Evolutionary conservation across 306 rosid genomes (phyloP), one percentile per base, ranked within the genome.

Genomic region (Bauhinia variegata): DNA sequence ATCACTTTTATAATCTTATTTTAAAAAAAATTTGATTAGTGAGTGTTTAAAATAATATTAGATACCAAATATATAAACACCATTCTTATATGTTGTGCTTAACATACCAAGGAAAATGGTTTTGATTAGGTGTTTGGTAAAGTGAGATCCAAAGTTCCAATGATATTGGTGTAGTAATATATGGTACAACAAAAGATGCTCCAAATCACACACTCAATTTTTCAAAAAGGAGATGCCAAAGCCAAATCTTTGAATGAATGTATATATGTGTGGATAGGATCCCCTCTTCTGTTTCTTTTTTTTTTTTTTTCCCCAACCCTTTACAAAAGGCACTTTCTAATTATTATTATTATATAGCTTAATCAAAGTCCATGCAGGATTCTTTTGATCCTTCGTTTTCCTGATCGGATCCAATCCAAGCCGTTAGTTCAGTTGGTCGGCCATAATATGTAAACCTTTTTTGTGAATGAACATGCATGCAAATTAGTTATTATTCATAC

Each of bases 341-440:
- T 38, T 77, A 54, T 67, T 77, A 54, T 67, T 77, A 38, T 60
- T 33, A 39, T 67, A 63, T 30, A 58, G n/a, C 48, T 70, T 37
- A 37, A n/a, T n/a, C n/a, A n/a, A 70, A 68, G 70, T 70, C 67
- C 77, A 53, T 63, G 87, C 28, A 23, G 1, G 28, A 79, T 82
- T 79, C 78, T 68, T 61, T 77, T 77, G 80, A 82, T 76, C 75
- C 72, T 76, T 37, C 43, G 60, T 52, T 10, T 74, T 56, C 46
- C 63, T 58, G 76, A 77, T 82, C 63, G 44, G 74, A 77, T 70
- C 79, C 78, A 77, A 82, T 77, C 78, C 80, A 74, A 67, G 74
- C 69, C 68, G 78, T 74, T 56, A 60, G 79, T 74, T 82, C 89
- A 65, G 72, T 77, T 79, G 83, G 89, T 85, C 78, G 81, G 89